Evolutionary conservation across 257 asterid genomes (phyloP), one percentile per base, ranked within the genome.

Genomic region (Knoxia roxburghii): DNA sequence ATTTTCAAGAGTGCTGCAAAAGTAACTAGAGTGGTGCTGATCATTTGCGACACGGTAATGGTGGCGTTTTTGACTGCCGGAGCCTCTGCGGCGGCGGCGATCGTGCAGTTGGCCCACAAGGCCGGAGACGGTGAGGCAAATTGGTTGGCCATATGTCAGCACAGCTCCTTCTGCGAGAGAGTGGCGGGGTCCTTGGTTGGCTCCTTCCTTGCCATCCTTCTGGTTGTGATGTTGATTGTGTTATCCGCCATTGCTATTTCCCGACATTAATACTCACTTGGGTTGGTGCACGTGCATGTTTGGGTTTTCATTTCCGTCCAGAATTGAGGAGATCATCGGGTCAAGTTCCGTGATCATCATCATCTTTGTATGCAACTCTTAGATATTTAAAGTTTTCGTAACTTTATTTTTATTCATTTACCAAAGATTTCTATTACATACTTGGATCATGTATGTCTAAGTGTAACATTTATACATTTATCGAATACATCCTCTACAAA

Each of bases 51-150:
- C 67, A 55, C 82, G 86, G 95, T 89, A 61, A 82, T 86, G 83
- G 5, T 85, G 74, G 90, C 77, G 29, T 78, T 83, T 29, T 35
- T 88, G 77, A 79, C 81, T 0, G 79, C 86, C 0, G 97, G 83
- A 50, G 93, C 90, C 17, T 83, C 95, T 0, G 93, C 97, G 27
- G 87, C 93, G 0, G 89, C 95, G 11, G 96, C 96, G 26, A 83
- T 90, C 0, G 96, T 90, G 20, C 84, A 88, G 78, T 74, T 90
- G 51, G 97, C 96, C 8, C 95, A 90, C 72, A 82, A 83, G 56
- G n/a, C n/a, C n/a, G 95, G 96, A 20, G 88, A 88, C 54, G 72
- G 61, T 10, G 43, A 68, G 58, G 56, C 97, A 0, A 90, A 90
- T 61, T 90, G 96, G 96, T 79, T 83, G 41, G 86, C 95, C 27